Evolutionary conservation across 192 early-diverging fungal species (phyloP).

Genomic region (Rhizoclosmatium globosum): DNA sequence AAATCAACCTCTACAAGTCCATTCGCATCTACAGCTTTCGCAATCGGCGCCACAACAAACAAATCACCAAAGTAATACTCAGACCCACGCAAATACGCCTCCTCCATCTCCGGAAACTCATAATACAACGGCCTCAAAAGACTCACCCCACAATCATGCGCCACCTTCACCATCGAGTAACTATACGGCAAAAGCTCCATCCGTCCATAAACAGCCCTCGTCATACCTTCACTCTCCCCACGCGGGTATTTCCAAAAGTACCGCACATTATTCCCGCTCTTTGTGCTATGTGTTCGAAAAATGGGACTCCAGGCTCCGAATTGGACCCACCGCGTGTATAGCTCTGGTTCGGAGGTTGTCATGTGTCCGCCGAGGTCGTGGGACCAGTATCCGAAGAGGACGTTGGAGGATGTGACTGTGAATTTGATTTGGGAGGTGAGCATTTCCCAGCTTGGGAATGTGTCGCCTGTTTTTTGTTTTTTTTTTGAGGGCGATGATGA

Average conservation of each 20-base stretch:
- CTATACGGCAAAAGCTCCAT: conserved; percentile 14
- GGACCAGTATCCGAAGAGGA: conserved; percentile 22
- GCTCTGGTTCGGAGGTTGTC: background rate
- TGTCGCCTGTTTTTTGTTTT: conserved; percentile 1
- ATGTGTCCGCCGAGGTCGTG: conserved; percentile 17
- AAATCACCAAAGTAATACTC: conserved; percentile 18
- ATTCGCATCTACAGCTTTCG: background rate
- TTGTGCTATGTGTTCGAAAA: conserved; percentile 15
- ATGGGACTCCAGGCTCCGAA: conserved; percentile 22
- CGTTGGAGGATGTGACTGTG: conserved; percentile 15
- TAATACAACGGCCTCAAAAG: conserved; percentile 13
- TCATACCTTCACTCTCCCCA: background rate
- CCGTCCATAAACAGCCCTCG: background rate
- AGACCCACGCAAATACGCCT: conserved; percentile 8
- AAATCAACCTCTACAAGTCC: background rate
- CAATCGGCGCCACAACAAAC: conserved; percentile 5
- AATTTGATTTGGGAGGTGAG: conserved; percentile 8
- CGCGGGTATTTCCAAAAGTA: conserved; percentile 28
- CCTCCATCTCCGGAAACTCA: conserved; percentile 16
- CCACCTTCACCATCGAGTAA: conserved; percentile 5
- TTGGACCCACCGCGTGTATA: conserved; percentile 19
- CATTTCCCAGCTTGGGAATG: conserved; percentile 23
- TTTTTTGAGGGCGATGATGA: background rate
- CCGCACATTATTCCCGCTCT: conserved; percentile 7
- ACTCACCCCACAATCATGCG: conserved; percentile 4